Base-by-base conservation (phyloP, 148 eudicot genomes). In the Rhododendron henanense region DNA sequence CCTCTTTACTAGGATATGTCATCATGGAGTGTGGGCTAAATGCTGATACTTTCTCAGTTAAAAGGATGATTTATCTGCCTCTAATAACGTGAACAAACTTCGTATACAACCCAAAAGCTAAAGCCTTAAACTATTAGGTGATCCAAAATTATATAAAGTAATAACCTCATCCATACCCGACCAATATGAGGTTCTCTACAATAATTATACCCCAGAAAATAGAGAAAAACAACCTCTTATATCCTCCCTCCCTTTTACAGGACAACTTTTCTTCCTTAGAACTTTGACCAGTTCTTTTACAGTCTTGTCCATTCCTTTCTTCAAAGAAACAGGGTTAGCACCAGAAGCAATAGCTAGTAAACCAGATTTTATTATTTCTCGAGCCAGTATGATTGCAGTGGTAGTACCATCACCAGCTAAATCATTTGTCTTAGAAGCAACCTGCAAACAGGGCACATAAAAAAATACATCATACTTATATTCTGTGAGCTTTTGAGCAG, bases 401-500 rank as follows among this genome's bases (percentile, higher is more conserved):
- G 99, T 94, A 16, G 98, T 96, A 78, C 99, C 99, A 91, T 96
- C 99, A 77, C 99, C 99, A 85, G 97, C 98, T 85, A 91, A 90
- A 90, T 89, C 91, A 93, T 96, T 96, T 75, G 95, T 95, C 90
- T 95, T 96, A 79, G 91, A 90, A 87, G 99, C 99, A 85, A 96
- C 99, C 99, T 96, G 92, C 84, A 84, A 82, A 88, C 77, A 81
- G 41, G 78, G 76, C 81, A 84, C 86, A 73, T 7, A 63, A 53
- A 76, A 41, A 19, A 69, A 33, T 18, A 73, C 74, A 25, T 16
- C 4, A 73, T 28, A 11, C 10, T 18, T 50, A 78, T 19, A 45
- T 9, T 39, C 14, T 74, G n/a, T 51, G 31, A 50, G 18, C 5
- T 65, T 37, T 47, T 10, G 77, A 74, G 45, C n/a, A 19, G 78